phyloP scores from a whole-genome alignment of 768 basidiomycete genomes.

The Sistotremastrum niveocremeum region DNA sequence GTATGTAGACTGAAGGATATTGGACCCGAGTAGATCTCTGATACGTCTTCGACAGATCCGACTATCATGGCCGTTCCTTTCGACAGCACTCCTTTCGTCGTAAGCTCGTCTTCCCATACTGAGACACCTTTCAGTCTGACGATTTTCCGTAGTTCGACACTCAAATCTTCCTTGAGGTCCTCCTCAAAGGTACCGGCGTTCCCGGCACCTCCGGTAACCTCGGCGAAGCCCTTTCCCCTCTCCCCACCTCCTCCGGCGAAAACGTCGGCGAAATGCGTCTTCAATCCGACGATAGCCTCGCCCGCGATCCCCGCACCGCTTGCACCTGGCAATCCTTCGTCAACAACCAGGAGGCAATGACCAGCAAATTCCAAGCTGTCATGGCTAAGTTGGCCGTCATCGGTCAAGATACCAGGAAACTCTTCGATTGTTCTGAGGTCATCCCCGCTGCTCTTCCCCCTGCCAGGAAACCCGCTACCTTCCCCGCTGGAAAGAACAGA shows the following conservation, averaged over 20 bases:
- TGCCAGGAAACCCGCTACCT: conserved; percentile 1
- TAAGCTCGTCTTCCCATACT: too few relatives aligned
- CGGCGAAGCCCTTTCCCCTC: not conserved
- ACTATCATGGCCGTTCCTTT: conserved; percentile 4
- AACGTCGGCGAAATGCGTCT: conserved; percentile 1
- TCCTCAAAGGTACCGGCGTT: conserved; percentile 5
- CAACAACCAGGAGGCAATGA: conserved; percentile 5
- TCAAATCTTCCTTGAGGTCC: conserved; percentile 6
- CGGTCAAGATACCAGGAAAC: conserved; percentile 1
- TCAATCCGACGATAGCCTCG: not conserved
- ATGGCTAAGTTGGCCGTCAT: conserved; percentile 7
- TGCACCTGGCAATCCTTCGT: conserved; percentile 8
- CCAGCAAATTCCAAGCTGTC: not conserved
- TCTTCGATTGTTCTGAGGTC: conserved; percentile 5
- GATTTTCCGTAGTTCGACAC: conserved; percentile 8
- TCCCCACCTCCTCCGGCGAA: not conserved
- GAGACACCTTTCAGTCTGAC: conserved; percentile 5
- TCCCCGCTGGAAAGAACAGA: conserved; percentile 3
- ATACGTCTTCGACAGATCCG: not conserved
- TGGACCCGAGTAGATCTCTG: not conserved
- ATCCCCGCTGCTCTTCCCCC: not conserved
- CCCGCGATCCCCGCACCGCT: conserved; percentile 2
- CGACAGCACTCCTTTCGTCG: conserved; percentile 5
- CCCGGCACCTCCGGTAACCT: conserved; percentile 2
- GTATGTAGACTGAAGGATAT: not conserved